Conservation (phyloP, 2,329 filamentous ascomycete species). For the Knoxdaviesia capensis region DNA sequence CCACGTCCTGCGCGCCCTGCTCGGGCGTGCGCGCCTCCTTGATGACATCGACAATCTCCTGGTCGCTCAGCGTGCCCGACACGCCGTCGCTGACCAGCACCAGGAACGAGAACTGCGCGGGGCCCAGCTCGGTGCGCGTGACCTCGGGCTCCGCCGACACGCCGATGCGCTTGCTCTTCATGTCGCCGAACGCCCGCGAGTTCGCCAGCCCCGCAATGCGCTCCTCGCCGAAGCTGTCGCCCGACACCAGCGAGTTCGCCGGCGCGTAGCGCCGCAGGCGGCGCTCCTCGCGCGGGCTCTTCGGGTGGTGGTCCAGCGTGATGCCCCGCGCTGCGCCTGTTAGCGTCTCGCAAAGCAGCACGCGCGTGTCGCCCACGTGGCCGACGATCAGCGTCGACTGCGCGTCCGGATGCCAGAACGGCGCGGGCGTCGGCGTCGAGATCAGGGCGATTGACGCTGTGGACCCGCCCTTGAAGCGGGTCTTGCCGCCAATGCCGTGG, state of each 20-base stretch:
- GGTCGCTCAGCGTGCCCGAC: constrained; percentile 66
- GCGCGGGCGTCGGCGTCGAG: constrained; percentile 74
- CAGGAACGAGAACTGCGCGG: constrained; percentile 76
- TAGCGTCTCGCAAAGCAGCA: constrained; percentile 71
- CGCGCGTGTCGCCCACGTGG: constrained; percentile 84
- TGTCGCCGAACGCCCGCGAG: constrained; percentile 84
- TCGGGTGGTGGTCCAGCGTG: constrained; percentile 84
- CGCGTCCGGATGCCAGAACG: constrained; percentile 86
- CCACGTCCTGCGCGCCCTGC: constrained; percentile 58
- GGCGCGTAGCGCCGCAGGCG: constrained; percentile 67
- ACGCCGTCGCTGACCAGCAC: constrained; percentile 81
- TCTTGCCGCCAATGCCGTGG: constrained; percentile 49
- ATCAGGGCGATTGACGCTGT: constrained; percentile 82
- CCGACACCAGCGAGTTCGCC: constrained; percentile 59
- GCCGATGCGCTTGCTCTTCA: constrained; percentile 75
- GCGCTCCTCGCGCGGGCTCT: constrained; percentile 63
- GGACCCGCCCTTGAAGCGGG: constrained; percentile 79
- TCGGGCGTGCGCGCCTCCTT: constrained; percentile 89
- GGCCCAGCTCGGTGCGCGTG: constrained; percentile 53
- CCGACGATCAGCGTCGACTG: constrained; percentile 69
- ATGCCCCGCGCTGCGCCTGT: constrained; percentile 64
- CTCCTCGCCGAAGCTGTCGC: constrained; percentile 89
- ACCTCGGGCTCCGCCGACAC: constrained; percentile 90
- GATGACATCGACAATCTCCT: constrained; percentile 89
- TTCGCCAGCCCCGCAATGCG: constrained; percentile 87